These are phyloP conservation scores for Lactarius deliciosus DNA, from an alignment of 768 basidiomycete species.

Conservation along the genomic window DNA sequence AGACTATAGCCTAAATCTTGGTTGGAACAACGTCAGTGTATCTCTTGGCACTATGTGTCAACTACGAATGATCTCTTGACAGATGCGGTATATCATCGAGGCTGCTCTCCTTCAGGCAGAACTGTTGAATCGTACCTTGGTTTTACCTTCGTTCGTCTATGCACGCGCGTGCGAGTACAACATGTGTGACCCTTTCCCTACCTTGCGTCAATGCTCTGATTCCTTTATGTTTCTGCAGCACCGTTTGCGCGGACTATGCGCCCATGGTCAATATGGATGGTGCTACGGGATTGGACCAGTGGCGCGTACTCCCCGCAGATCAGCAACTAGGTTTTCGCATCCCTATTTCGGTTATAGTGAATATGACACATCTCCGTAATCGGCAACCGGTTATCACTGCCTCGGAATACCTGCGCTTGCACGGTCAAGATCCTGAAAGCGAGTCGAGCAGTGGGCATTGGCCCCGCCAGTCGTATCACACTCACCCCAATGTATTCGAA, in stretches of 20 bases:
- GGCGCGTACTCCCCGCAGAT: constrained; percentile 41
- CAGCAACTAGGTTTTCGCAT: constrained; percentile 40
- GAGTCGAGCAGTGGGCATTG: constrained; percentile 44
- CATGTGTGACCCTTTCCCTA: constrained; percentile 31
- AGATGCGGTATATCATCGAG: constrained; percentile 52
- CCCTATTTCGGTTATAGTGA: constrained; percentile 42
- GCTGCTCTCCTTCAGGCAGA: constrained; percentile 45
- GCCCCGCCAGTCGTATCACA: constrained; percentile 39
- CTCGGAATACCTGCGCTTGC: constrained; percentile 45
- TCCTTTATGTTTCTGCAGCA: constrained; percentile 27
- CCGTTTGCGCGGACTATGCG: constrained; percentile 42
- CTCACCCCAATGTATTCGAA: constrained; percentile 34
- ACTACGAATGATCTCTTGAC: constrained; percentile 11
- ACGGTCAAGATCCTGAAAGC: constrained; percentile 37
- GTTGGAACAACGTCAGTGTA: constrained; percentile 50
- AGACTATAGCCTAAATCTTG: constrained; percentile 44
- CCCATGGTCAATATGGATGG: constrained; percentile 47
- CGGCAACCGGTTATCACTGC: constrained; percentile 42
- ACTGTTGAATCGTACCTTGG: constrained; percentile 44
- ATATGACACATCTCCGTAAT: constrained; percentile 42
- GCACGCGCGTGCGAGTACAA: constrained; percentile 47
- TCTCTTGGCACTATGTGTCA: too few relatives aligned
- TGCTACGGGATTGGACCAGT: constrained; percentile 43
- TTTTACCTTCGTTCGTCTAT: constrained; percentile 48
- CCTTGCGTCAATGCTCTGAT: constrained; percentile 15